Evolutionary conservation across 2,329 filamentous ascomycete genomes (phyloP).

Genomic region (Pestalotiopsis sp.): DNA sequence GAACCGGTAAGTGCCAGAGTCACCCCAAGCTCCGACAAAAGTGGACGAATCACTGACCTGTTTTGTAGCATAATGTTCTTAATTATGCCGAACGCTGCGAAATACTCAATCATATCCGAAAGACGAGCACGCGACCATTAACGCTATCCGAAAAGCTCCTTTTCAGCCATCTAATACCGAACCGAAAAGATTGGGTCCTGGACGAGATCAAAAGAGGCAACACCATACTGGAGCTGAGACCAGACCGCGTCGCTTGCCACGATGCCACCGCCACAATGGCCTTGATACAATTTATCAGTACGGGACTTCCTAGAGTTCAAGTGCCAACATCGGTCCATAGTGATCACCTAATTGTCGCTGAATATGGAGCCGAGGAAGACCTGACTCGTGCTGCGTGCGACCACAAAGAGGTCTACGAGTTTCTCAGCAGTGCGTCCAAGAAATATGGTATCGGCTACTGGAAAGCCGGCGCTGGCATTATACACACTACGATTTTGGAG

Average conservation of each 20-base stretch:
- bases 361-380: conserved; percentile 92
- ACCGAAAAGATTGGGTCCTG: not conserved
- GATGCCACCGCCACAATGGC: conserved; percentile 99
- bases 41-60: not conserved
- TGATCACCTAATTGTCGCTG: conserved; percentile 98
- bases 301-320: conserved; percentile 91
- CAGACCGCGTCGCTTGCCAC: conserved; percentile 97
- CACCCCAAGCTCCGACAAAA: not conserved
- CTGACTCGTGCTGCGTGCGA: conserved; percentile 85
- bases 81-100: not conserved
- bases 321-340: conserved; percentile 97
- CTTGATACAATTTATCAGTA: conserved; percentile 99
- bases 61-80: not conserved
- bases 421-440: conserved; percentile 87
- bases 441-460: conserved; percentile 99
- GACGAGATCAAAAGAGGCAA: conserved; percentile 87
- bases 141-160: not conserved
- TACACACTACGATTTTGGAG: conserved; percentile 97
- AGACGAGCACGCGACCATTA: not conserved
- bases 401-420: conserved; percentile 99
- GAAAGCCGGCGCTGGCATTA: conserved; percentile 97
- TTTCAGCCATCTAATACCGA: not conserved
- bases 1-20: not conserved
- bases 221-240: conserved; percentile 95
- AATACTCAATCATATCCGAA: not conserved